These are phyloP conservation scores for Cercospora canescens DNA, from an alignment of 2,329 filamentous ascomycete species.

Conservation along the genomic window DNA sequence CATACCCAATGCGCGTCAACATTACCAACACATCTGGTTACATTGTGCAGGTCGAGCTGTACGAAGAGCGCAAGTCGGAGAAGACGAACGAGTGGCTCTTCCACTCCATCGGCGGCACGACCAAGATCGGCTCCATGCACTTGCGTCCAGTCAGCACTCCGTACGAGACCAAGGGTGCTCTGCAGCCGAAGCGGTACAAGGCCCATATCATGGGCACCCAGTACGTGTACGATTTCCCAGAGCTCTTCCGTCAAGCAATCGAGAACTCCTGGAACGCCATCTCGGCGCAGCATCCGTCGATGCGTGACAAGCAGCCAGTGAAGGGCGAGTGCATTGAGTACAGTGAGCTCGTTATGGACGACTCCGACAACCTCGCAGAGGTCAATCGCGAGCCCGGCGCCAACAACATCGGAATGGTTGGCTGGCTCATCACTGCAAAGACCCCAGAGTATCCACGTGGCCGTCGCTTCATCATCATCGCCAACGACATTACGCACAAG, in stretches of 20 bases:
- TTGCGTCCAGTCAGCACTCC: slow-evolving; percentile 86
- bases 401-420: slow-evolving; percentile 97
- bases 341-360: slow-evolving; percentile 91
- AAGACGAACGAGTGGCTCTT: slow-evolving; percentile 94
- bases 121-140: slow-evolving; percentile 94
- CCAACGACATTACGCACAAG: slow-evolving; percentile 99
- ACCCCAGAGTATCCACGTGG: slow-evolving; percentile 95
- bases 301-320: slow-evolving; percentile 79
- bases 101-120: slow-evolving; percentile 94
- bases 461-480: slow-evolving; percentile 90
- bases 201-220: slow-evolving; percentile 98
- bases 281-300: slow-evolving; percentile 68
- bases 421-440: slow-evolving; percentile 91
- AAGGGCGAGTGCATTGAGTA: slow-evolving; percentile 91
- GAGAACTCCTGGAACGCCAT: slow-evolving; percentile 89
- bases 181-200: slow-evolving; percentile 99
- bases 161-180: slow-evolving; percentile 96
- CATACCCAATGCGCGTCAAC: slow-evolving; percentile 90
- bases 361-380: slow-evolving; percentile 86
- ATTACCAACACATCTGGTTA: slow-evolving; percentile 99
- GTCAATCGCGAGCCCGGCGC: slow-evolving; percentile 93
- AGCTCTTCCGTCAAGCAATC: slow-evolving; percentile 96
- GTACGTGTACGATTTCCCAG: slow-evolving; percentile 99
- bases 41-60: slow-evolving; percentile 96
- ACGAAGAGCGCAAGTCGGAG: slow-evolving; percentile 96